phyloP scores from a whole-genome alignment of 306 rosid species.

The Comarum palustre region DNA sequence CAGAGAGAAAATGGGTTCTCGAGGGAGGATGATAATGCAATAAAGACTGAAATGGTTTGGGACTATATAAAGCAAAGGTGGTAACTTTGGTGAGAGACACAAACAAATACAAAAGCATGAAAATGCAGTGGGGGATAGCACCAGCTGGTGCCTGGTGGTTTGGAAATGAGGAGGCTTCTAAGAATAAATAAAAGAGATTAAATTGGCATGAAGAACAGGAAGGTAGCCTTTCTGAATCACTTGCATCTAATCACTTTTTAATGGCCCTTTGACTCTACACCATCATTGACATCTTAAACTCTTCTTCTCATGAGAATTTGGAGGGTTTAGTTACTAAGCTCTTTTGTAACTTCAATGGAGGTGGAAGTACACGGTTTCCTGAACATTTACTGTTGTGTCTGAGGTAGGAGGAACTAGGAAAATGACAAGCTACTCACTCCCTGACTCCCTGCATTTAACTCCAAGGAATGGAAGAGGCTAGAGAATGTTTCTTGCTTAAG shows the following conservation, averaged over 20 bases:
- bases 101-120: conserved; percentile 14
- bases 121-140: conserved; percentile 23
- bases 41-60: conserved; percentile 26
- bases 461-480: neutral
- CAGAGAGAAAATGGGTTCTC: conserved; percentile 47
- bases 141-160: conserved; percentile 39
- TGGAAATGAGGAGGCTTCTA: conserved; percentile 23
- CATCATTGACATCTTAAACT: conserved; percentile 25
- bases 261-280: conserved; percentile 54
- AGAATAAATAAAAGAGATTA: conserved; percentile 22
- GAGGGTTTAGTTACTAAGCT: neutral
- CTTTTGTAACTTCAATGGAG: neutral
- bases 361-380: neutral
- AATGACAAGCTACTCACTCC: conserved; percentile 2
- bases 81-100: conserved; percentile 24
- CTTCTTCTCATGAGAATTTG: conserved; percentile 22
- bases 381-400: neutral
- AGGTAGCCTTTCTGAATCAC: conserved; percentile 65
- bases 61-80: conserved; percentile 53
- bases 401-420: conserved; percentile 5
- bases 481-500: neutral
- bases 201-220: conserved; percentile 32
- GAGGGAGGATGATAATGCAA: conserved; percentile 30
- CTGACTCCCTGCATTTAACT: neutral
- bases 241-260: conserved; percentile 44